Percentiles rank a stretch among this genome's conserved stretches.
Conservation (phyloP, 2,329 filamentous ascomycete species). For the Elsinoe perseae region DNA sequence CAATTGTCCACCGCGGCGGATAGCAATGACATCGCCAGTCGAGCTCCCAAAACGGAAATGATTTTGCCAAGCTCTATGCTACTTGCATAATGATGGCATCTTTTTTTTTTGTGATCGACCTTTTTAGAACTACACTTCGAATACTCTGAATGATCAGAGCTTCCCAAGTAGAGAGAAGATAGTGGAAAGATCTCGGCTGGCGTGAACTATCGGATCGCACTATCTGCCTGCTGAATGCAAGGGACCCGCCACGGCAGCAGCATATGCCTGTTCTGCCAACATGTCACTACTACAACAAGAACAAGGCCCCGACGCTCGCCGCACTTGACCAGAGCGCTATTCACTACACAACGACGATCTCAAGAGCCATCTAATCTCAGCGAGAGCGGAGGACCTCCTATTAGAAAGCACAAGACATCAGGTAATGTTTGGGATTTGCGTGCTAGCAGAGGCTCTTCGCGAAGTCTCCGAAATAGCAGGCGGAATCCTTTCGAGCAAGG, state of each 20-base stretch:
- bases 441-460: background rate
- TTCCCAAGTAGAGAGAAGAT: too few species aligned
- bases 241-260: constrained; percentile 9
- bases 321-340: background rate
- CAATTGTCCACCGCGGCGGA: constrained; percentile 9
- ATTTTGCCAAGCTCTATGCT: constrained; percentile 3
- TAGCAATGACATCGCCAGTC: constrained; percentile 6
- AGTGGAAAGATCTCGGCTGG: background rate
- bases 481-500: background rate
- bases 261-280: constrained; percentile 14
- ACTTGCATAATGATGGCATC: background rate
- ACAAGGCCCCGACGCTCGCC: background rate
- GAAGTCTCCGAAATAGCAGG: background rate
- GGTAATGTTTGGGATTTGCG: background rate
- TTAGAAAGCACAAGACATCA: background rate
- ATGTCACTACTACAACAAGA: background rate
- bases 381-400: background rate
- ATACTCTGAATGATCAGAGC: too few species aligned
- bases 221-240: background rate
- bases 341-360: background rate
- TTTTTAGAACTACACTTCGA: too few species aligned
- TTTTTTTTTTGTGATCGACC: background rate
- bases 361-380: background rate
- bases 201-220: background rate
- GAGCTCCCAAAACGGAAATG: constrained; percentile 10